Evolutionary conservation across 2,329 filamentous ascomycete genomes (phyloP).

Genomic region (Penicillium palitans): DNA sequence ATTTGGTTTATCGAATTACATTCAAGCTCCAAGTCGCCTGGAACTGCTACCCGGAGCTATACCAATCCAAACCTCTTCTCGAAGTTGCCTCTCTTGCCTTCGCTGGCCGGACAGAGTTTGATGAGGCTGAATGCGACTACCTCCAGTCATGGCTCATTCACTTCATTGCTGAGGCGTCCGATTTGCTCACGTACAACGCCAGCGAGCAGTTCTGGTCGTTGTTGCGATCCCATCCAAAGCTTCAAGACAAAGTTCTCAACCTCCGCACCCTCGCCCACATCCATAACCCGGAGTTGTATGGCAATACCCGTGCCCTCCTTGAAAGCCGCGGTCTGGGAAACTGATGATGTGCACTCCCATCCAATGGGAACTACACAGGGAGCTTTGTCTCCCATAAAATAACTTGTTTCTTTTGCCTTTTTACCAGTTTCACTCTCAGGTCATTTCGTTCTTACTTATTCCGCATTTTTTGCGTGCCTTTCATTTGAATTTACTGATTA

Average conservation of each 20-base stretch:
- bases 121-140: neutral
- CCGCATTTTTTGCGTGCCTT: neutral
- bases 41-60: slow-evolving; percentile 22
- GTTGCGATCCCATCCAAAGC: neutral
- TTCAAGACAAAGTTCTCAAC: slow-evolving; percentile 6
- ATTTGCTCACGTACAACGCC: slow-evolving; percentile 13
- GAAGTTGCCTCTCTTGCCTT: slow-evolving; percentile 5
- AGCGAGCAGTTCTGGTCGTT: slow-evolving; percentile 8
- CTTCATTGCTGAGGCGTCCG: slow-evolving; percentile 18
- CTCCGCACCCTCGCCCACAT: neutral
- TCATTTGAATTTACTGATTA: neutral
- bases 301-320: neutral
- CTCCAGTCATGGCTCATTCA: slow-evolving; percentile 19
- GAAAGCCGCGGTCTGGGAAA: neutral
- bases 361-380: too few species aligned
- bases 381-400: neutral
- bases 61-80: slow-evolving; percentile 15
- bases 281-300: neutral
- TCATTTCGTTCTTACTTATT: neutral
- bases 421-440: neutral
- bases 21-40: slow-evolving; percentile 24
- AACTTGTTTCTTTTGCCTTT: too few species aligned
- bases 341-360: neutral
- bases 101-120: neutral
- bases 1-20: slow-evolving; percentile 10